Base-by-base conservation (phyloP, 805 yeast species). In the Dipodascus albidus region DNA sequence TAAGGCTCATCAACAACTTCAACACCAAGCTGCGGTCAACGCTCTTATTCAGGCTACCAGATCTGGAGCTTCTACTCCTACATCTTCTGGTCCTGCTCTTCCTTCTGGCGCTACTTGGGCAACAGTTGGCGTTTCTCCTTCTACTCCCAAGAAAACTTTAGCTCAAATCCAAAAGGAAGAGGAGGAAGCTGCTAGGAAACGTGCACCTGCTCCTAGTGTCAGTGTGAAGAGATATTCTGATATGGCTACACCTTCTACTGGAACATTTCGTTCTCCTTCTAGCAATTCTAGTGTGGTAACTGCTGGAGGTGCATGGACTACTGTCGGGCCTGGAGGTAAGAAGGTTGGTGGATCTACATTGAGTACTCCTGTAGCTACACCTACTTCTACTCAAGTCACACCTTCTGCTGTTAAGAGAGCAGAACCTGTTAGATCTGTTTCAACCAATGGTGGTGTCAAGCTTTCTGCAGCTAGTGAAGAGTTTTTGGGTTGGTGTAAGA, bases 301-400 rank as follows among this genome's bases (percentile, higher is more conserved):
- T 21, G 44, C 54, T 17, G 50, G 44, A 38, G 54, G 55, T 15
- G 67, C 60, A 3, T 68, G 68, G 67, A 61, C 66, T 15, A 62
- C 68, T 3, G 64, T 66, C 21, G 67, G 67, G 11, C 87, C 95
- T 0, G 95, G 96, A 41, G 91, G 83, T 2, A 86, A 86, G 67
- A 79, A 80, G 57, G 87, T 47, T 3, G 49, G 31, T 6, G 47
- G 8, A 6, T 27, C 33, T 6, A 6, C 33, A 6, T 6, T 11
- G 11, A 27, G 9, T 27, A 11, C 33, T 27, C 9, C 20, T 31
- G 19, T 9, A 20, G 51, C 44, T n/a, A 23, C 55, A 15, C 17
- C 52, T 50, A 52, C 53, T 4, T 49, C 52, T 31, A 53, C 35
- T 17, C 21, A 22, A n/a, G 42, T 48, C 21, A 22, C 27, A 4